Percentiles rank a stretch among this genome's conserved stretches.
Evolutionary conservation across 1,284 basidiomycete species (phyloP).

Genomic region (Melampsora occidentalis): DNA sequence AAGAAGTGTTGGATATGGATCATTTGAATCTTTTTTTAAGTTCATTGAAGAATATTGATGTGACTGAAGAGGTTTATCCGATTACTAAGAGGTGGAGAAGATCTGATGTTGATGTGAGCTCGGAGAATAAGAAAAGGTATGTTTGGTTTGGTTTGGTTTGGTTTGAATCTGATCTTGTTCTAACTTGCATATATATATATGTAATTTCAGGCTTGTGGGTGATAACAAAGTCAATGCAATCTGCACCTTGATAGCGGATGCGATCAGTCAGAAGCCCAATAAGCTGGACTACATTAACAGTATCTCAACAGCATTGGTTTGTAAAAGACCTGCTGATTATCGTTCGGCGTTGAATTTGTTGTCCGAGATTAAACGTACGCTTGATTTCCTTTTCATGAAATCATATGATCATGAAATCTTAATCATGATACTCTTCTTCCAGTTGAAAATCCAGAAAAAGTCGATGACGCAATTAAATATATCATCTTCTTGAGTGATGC

Average conservation of each 20-base stretch:
- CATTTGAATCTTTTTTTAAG: slow-evolving; percentile 91
- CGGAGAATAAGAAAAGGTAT: background rate
- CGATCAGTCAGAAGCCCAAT: slow-evolving; percentile 67
- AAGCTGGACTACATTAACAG: slow-evolving; percentile 79
- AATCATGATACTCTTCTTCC: slow-evolving; percentile 9
- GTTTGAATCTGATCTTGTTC: slow-evolving; percentile 56
- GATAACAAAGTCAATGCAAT: slow-evolving; percentile 63
- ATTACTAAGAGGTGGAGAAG: slow-evolving; percentile 29
- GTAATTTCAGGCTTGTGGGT: slow-evolving; percentile 49
- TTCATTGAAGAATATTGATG: slow-evolving; percentile 64
- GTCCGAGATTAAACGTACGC: slow-evolving; percentile 70
- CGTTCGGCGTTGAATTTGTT: slow-evolving; percentile 77
- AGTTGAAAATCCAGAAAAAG: slow-evolving; percentile 71
- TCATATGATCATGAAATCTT: background rate
- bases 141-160: background rate
- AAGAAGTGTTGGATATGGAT: slow-evolving; percentile 84
- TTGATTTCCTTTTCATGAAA: background rate
- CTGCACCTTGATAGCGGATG: slow-evolving; percentile 72
- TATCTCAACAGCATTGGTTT: slow-evolving; percentile 85
- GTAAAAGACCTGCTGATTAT: slow-evolving; percentile 86
- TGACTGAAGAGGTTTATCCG: slow-evolving; percentile 25
- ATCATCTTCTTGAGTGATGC: slow-evolving; percentile 97
- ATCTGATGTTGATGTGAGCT: background rate
- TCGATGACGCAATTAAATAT: slow-evolving; percentile 96
- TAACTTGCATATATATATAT: no score